These are phyloP conservation scores for Fonsecaea erecta DNA, from an alignment of 2,329 filamentous ascomycete species.

Conservation along the genomic window DNA sequence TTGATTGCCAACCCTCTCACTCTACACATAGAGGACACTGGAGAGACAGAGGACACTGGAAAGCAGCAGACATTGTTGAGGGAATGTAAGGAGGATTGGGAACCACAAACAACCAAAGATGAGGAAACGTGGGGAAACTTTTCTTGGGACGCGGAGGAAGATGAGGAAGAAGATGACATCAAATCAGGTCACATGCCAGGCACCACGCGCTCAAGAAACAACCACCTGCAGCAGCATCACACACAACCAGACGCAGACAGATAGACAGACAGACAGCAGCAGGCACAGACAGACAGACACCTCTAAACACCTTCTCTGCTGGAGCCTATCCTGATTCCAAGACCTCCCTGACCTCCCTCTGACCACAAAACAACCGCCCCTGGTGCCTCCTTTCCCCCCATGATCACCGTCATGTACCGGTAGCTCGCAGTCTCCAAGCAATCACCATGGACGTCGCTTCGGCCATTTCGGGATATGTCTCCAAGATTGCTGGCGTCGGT, in stretches of 20 bases:
- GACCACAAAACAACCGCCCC: neutral
- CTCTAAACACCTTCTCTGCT: neutral
- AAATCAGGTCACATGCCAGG: slow-evolving; percentile 4
- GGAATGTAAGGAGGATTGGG: neutral
- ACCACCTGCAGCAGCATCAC: neutral
- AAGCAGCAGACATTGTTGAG: neutral
- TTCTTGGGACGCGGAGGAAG: neutral
- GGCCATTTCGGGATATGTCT: slow-evolving; percentile 91
- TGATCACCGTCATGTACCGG: neutral
- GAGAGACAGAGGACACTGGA: neutral
- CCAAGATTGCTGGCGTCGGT: slow-evolving; percentile 88
- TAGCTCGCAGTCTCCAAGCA: neutral
- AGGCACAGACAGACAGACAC: neutral
- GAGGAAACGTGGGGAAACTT: slow-evolving; percentile 7
- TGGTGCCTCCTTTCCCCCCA: too few species aligned
- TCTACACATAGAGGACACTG: neutral
- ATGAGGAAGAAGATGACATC: slow-evolving; percentile 7
- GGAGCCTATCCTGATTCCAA: neutral
- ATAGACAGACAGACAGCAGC: neutral
- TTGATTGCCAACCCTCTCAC: slow-evolving; percentile 1
- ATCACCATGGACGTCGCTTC: slow-evolving; percentile 85
- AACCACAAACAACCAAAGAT: neutral
- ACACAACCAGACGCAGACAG: neutral
- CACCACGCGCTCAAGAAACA: neutral
- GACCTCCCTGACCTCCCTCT: neutral